Conservation (phyloP, 495 filamentous ascomycete genomes). For the Friedmanniomyces simplex region DNA sequence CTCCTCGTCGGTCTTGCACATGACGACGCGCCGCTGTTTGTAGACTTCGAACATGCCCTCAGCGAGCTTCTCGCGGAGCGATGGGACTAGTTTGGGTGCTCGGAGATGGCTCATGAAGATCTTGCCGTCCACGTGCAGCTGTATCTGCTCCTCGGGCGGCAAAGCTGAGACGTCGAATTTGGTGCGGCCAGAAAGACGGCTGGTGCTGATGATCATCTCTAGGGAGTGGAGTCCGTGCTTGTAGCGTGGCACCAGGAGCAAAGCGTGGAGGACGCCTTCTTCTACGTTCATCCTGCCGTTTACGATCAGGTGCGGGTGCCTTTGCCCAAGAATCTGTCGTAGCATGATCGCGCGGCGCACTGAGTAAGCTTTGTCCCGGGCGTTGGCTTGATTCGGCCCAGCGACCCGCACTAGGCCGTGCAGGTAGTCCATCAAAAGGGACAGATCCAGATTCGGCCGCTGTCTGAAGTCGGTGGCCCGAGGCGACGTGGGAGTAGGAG, state of each 20-base stretch:
- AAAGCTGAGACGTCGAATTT: slow-evolving; percentile 22
- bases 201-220: slow-evolving; percentile 21
- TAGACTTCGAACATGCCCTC: slow-evolving; percentile 19
- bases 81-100: slow-evolving; percentile 15
- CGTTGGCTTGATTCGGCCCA: slow-evolving; percentile 6
- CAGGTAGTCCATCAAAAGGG: slow-evolving; percentile 10
- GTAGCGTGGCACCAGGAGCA: slow-evolving; percentile 20
- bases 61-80: slow-evolving; percentile 18
- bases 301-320: slow-evolving; percentile 13
- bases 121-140: slow-evolving; percentile 19
- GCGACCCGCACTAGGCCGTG: slow-evolving; percentile 10
- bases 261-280: slow-evolving; percentile 19
- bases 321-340: slow-evolving; percentile 12
- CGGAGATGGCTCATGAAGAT: slow-evolving; percentile 22
- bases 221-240: slow-evolving; percentile 19
- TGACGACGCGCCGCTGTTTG: slow-evolving; percentile 11
- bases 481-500: slow-evolving; percentile 8
- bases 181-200: slow-evolving; percentile 14
- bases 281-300: slow-evolving; percentile 20
- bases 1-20: slow-evolving; percentile 14
- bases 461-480: background rate
- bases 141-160: slow-evolving; percentile 22
- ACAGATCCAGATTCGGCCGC: background rate
- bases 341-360: slow-evolving; percentile 21
- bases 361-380: slow-evolving; percentile 12